Base-by-base conservation (phyloP, 179 eudicot species). In the Beta corolliflora region DNA sequence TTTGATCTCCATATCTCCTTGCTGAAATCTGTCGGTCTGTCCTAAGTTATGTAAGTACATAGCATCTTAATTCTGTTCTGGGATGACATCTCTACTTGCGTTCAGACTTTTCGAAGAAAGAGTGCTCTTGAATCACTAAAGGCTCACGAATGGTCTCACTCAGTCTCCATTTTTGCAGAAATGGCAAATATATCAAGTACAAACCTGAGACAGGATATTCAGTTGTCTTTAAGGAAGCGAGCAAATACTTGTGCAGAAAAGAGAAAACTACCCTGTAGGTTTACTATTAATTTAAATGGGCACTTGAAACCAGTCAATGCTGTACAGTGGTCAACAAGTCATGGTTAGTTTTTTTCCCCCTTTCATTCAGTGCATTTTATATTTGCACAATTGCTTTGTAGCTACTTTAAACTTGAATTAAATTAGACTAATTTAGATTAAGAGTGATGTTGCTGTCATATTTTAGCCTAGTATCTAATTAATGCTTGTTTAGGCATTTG, bases 261-360 rank as follows among this genome's bases (percentile, higher is more conserved):
- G 64, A 75, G 70, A 18, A 84, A 85, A 55, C 80, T 83, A 8
- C 86, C 92, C 54, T 83, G 84, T 54, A 81, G 82, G 77, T 75
- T 88, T 15, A 87, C 92, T 16, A 61, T 84, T 65, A 77, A 81
- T 82, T 92, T 95, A 69, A 79, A 45, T 77, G 92, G 97, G 55
- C 97, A 93, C 73, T 75, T 83, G 18, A 95, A 92, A 84, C 81
- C 94, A 77, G 94, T 92, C 53, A 93, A 90, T 86, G 86, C 88
- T 55, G 83, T 95, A 45, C 91, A 88, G 50, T 95, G 98, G 97
- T 91, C 97, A 69, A 52, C 44, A 73, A 85, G 71, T 84, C 95
- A 91, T 82, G 91, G 98, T 93, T 76, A 93, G 92, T 85, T 58
- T 58, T 36, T 71, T 21, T n/a, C 21, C 70, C 53, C n/a, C 4